Base-by-base conservation (phyloP, 2,329 filamentous ascomycete genomes). In the Eurotiales sp. region DNA sequence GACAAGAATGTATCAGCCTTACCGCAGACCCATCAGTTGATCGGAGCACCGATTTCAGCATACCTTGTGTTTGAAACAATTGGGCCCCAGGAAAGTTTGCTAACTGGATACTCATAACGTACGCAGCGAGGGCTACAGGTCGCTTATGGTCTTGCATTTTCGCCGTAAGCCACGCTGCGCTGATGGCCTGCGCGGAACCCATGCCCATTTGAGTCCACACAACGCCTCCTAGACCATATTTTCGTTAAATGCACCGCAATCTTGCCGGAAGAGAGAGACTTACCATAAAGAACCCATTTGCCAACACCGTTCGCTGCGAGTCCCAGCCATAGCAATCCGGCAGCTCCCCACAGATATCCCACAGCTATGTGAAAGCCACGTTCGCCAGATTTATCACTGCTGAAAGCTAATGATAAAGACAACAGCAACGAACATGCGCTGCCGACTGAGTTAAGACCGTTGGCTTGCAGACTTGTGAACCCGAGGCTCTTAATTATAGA, bases 361-460 rank as follows among this genome's bases (percentile, higher is more conserved):
- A 52, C 36, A 21, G 53, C 50, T 14, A 61, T 60, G 43, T 61
- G 59, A 34, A 60, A 22, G 0, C 58, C 59, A 12, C 59, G 55
- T 29, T 59, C 57, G 3, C 50, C 14, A 3, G 52, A 34, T 22
- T 39, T 57, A 40, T 59, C 57, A 29, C 57, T 59, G 37, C 55
- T 57, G 15, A 54, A 59, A 19, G 57, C 57, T 32, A 59, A 42
- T 2, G 57, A 54, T 8, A 59, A 27, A 8, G 55, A 57, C 37
- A 47, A 54, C 2, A 57, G 23, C 19, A 59, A 49, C 1, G 46
- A 30, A 21, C 56, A 55, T 11, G 55, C 52, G 55, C 60, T 56
- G 3, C 78, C 77, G 14, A 81, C 76, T 1, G 77, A 73, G 0
- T 77, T 75, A 55, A 80, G 64, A 2, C 78, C 78, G 42, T 81